These are phyloP conservation scores for Hymenoscyphus occultus DNA, from an alignment of 2,329 filamentous ascomycete genomes.

Conservation along the genomic window DNA sequence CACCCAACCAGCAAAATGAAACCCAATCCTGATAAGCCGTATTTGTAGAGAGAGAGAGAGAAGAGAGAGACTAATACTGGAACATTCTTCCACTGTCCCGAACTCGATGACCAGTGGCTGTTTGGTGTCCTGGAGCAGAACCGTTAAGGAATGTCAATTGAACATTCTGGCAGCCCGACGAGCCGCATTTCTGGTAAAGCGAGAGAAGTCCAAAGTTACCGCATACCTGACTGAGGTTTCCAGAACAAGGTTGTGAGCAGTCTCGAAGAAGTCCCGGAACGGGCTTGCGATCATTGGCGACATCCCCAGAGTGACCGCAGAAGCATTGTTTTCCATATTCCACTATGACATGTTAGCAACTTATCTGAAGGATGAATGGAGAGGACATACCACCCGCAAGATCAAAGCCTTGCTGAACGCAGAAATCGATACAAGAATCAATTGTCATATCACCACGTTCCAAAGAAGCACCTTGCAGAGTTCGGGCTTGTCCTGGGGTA, in stretches of 20 bases:
- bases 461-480: slow-evolving; percentile 39
- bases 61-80: neutral
- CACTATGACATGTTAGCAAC: slow-evolving; percentile 23
- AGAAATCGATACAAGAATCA: slow-evolving; percentile 15
- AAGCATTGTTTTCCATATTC: slow-evolving; percentile 36
- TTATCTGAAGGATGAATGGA: neutral
- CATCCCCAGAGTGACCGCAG: slow-evolving; percentile 21
- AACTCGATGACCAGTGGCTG: neutral
- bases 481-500: slow-evolving; percentile 41
- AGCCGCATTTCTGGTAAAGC: slow-evolving; percentile 16
- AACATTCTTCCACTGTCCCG: neutral
- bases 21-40: neutral
- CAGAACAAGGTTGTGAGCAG: slow-evolving; percentile 29
- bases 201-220: slow-evolving; percentile 25
- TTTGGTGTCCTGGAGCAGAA: neutral
- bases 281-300: slow-evolving; percentile 22
- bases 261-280: slow-evolving; percentile 34
- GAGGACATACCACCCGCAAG: slow-evolving; percentile 15
- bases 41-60: neutral
- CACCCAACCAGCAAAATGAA: neutral
- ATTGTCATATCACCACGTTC: slow-evolving; percentile 13
- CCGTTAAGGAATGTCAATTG: slow-evolving; percentile 16
- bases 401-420: slow-evolving; percentile 8
- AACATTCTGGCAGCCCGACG: slow-evolving; percentile 6
- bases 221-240: slow-evolving; percentile 31